A percentile compares a stretch with the other conserved stretches of the same genome.
Conservation (phyloP, 208 protist species). For the Leishmania amazonensis region DNA sequence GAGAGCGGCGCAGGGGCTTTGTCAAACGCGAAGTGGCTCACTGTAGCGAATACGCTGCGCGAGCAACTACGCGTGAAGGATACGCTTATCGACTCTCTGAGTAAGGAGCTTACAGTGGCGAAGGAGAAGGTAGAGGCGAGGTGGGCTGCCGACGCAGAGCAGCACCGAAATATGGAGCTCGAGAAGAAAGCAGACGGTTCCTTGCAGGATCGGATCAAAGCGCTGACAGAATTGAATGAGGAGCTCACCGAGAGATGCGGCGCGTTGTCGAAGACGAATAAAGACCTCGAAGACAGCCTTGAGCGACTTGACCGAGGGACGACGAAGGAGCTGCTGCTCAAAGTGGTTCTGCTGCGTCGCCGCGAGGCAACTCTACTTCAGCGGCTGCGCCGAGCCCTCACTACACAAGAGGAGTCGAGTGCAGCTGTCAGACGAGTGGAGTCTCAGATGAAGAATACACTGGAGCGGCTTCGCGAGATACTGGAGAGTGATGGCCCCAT, state of each 20-base stretch:
- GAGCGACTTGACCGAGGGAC: slow-evolving; percentile 39
- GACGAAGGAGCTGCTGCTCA: slow-evolving; percentile 72
- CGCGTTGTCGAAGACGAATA: slow-evolving; percentile 46
- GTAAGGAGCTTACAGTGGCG: slow-evolving; percentile 32
- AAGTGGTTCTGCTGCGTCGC: slow-evolving; percentile 80
- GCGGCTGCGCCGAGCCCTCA: slow-evolving; percentile 68
- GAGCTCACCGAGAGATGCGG: slow-evolving; percentile 52
- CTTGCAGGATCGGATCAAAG: slow-evolving; percentile 37
- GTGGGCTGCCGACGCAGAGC: slow-evolving; percentile 23
- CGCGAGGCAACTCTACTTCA: slow-evolving; percentile 80
- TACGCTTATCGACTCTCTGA: slow-evolving; percentile 64
- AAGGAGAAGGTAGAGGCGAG: slow-evolving; percentile 58
- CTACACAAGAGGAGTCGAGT: slow-evolving; percentile 51
- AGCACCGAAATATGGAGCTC: slow-evolving; percentile 13
- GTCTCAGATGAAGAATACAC: slow-evolving; percentile 53
- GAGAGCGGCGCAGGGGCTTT: slow-evolving; percentile 12
- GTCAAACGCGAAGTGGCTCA: slow-evolving; percentile 40
- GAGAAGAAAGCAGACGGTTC: slow-evolving; percentile 10
- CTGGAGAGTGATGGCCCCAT: slow-evolving; percentile 53
- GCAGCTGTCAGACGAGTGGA: slow-evolving; percentile 43
- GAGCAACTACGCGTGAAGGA: slow-evolving; percentile 81
- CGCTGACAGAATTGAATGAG: slow-evolving; percentile 49
- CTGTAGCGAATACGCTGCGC: slow-evolving; percentile 62
- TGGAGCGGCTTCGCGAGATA: slow-evolving; percentile 66
- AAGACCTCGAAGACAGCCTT: slow-evolving; percentile 55